Percentiles rank a stretch among this genome's conserved stretches.
phyloP scores from a whole-genome alignment of 2,329 filamentous ascomycete genomes.

The Neonectria faginata region DNA sequence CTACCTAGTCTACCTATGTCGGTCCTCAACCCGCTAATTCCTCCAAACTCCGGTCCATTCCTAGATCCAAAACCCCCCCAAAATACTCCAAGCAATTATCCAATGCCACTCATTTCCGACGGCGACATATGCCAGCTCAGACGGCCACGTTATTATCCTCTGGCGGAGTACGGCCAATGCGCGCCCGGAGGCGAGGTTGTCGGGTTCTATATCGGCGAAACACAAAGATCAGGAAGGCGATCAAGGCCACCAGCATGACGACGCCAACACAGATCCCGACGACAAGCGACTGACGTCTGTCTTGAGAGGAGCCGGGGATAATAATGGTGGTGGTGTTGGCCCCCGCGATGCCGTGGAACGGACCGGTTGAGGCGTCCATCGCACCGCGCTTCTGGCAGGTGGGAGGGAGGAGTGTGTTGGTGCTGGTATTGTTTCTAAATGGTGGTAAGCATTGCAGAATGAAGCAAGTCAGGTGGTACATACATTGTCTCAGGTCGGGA shows the following conservation, averaged over 20 bases:
- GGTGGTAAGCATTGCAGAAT: not conserved
- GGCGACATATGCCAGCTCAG: not conserved
- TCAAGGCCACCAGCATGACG: not conserved
- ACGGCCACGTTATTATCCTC: not conserved
- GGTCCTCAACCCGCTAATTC: not conserved
- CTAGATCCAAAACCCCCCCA: not conserved
- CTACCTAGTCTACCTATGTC: not conserved
- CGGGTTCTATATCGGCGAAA: not conserved
- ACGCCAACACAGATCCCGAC: not conserved
- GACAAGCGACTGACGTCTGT: not conserved
- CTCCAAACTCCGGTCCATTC: not conserved
- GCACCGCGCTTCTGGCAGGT: not conserved
- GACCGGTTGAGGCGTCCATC: not conserved
- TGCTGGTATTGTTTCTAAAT: not conserved
- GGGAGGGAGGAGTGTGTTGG: not conserved
- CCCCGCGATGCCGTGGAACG: not conserved
- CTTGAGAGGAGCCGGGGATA: not conserved
- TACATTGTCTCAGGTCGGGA: not conserved
- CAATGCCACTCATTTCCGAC: not conserved
- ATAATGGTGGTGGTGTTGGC: not conserved
- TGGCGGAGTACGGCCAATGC: not conserved
- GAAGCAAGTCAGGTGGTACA: not conserved
- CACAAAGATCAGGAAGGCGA: not conserved
- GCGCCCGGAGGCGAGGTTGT: not conserved
- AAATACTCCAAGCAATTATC: not conserved